Evolutionary conservation across 2,329 filamentous ascomycete species (phyloP), one percentile per base, ranked within the genome.

Genomic region (Alternaria atra): DNA sequence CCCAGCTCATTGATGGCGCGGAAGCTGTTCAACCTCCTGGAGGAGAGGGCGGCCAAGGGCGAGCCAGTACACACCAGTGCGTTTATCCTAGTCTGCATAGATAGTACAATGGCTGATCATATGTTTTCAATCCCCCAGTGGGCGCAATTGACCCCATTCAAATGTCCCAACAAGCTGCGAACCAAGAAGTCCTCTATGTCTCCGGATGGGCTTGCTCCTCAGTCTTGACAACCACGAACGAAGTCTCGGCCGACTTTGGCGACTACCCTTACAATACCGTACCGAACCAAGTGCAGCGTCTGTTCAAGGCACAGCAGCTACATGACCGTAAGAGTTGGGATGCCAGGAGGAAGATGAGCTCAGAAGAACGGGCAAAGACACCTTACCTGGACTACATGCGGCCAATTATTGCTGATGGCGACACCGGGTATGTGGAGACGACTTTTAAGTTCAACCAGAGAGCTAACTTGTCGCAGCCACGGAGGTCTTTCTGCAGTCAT

Each of bases 261-360:
- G 95, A 99, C 80, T 99, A 99, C 79, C 95, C 95, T 0, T 99
- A 99, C 83, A 98, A 98, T 77, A 99, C 95, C 0, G 95, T 99
- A 5, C 95, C 95, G 8, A 98, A 98, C 81, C 95, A 98, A 79
- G 95, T 99, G 4, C 93, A 99, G 82, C 89, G 95, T 66, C 83
- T 99, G 52, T 93, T 96, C 82, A 98, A 98, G 82, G 95, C 95
- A 4, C 95, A 99, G 80, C 93, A 93, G 67, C 89, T 98, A 84
- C 95, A 99, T 79, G 95, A 99, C 80, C 90, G 95, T 69, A 97
- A 96, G 80, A 92, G 97, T 74, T 98, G 92, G 90, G 93, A 97
- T 77, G 83, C 87, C 25, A 86, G 95, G 60, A 87, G 93, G 68
- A 92, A 92, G 79, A 82, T 98, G 85, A 90, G 85, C 0, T 70